These are phyloP conservation scores for Ophiostoma sp. DNA, from an alignment of 2,329 filamentous ascomycete genomes.

Conservation along the genomic window DNA sequence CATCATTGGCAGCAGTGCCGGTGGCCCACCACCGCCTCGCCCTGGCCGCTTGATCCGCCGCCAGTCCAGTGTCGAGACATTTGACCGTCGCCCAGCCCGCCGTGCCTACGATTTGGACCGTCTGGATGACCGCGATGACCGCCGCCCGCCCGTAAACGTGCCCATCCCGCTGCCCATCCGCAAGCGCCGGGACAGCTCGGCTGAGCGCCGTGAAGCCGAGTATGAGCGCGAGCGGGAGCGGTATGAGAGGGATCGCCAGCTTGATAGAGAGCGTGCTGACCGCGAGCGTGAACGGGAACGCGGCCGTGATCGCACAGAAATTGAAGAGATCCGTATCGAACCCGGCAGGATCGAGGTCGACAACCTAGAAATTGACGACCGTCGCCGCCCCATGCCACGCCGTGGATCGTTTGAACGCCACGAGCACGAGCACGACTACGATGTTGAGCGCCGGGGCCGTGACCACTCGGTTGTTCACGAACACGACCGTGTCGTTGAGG, in stretches of 20 bases:
- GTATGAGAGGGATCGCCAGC: slow-evolving; percentile 1
- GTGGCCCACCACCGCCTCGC: slow-evolving; percentile 54
- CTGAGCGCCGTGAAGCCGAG: slow-evolving; percentile 12
- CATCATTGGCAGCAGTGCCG: slow-evolving; percentile 16
- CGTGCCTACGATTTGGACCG: slow-evolving; percentile 24
- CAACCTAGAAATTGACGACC: not conserved
- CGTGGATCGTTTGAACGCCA: not conserved
- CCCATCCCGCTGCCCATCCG: slow-evolving; percentile 15
- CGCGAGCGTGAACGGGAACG: not conserved
- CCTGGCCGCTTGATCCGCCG: slow-evolving; percentile 69
- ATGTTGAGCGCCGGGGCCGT: not conserved
- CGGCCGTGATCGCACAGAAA: not conserved
- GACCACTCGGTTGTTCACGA: slow-evolving; percentile 33
- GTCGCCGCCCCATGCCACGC: not conserved
- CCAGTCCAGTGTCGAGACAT: slow-evolving; percentile 88
- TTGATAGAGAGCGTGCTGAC: not conserved
- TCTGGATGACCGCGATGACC: slow-evolving; percentile 34
- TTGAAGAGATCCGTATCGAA: slow-evolving; percentile 53
- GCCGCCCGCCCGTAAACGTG: slow-evolving; percentile 40
- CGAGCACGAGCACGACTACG: not conserved
- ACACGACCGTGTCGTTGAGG: not conserved
- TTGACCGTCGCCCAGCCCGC: slow-evolving; percentile 67
- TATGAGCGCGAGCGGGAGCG: slow-evolving; percentile 8
- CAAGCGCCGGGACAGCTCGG: slow-evolving; percentile 14
- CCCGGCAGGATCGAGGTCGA: not conserved